Evolutionary conservation across 1,139 yeast species (phyloP), one percentile per base, ranked within the genome.

Genomic region (Yamadazyma epiphylla): DNA sequence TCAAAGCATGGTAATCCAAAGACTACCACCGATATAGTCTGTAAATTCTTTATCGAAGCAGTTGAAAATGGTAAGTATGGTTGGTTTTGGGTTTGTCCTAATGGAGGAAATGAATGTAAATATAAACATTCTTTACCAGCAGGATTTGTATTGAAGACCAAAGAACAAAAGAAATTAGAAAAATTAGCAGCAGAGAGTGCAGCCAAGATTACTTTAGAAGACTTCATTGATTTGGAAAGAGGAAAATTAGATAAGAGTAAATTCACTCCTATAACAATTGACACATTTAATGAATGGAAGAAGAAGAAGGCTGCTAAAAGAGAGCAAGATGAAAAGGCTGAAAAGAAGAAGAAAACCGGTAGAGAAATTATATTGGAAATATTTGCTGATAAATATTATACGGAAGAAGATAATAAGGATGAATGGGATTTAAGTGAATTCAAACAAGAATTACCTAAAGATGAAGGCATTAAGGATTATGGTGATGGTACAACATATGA

Each of bases 71-170:
- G 94, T 35, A 89, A 91, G 56, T 91, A 94, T 55, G 98, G 99
- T 48, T 91, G 98, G 98, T 89, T 91, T 61, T 91, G 98, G 99
- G 74, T 76, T 19, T 91, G 99, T 66, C 99, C 98, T 22, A 86
- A 86, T 48, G 91, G 91, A 24, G 96, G 96, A 41, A 80, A 82
- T 45, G 82, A 77, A 35, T 94, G 99, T 75, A 91, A 83, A 68
- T 94, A 94, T 66, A 80, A 76, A 58, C 99, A 94, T 60, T 83
- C 97, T n/a, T 71, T 94, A 48, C 99, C 99, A 25, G 88, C 94
- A 27, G 99, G 98, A 2, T 94, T 88, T 58, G 94, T 87, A 32
- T 75, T 94, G 62, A 94, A 91, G 70, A 91, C 98, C 27, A 89
- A 88, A 61, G 98, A 91, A 57, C 96, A 94, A 58, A 82, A 85